Evolutionary conservation across 306 rosid genomes (phyloP), one percentile per base, ranked within the genome.

Genomic region (Morella rubra): DNA sequence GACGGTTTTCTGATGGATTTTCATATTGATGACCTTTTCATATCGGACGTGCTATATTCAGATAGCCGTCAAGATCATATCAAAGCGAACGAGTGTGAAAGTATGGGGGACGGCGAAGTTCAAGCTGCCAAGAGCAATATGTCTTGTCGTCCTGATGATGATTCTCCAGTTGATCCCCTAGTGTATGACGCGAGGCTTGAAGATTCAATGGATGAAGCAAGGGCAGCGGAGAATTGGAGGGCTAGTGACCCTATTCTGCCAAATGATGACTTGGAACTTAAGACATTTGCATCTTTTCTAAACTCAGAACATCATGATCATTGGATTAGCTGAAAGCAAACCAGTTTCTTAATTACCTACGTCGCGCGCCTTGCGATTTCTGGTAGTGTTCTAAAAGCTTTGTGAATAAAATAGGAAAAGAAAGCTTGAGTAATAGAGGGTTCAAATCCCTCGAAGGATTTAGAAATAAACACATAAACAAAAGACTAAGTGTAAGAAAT

Each of bases 21-120:
- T 20, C 20, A 68, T 37, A 55, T 27, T 4, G 18, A 77, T 44
- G 74, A 77, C 27, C 58, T 77, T 9, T 42, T 67, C 56, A 68
- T 54, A 7, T 77, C 75, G 3, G 74, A 55, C 9, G n/a, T 37
- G 22, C 69, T 37, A 40, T 37, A 22, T 16, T 64, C 22, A 18
- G 22, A 64, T 40, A 5, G 32, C 62, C 62, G 20, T 27, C 7
- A 56, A 20, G 53, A 49, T 45, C 32, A 18, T 3, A 12, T 12
- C 1, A 15, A 40, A 37, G 47, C 40, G 7, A 40, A 64, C 41
- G 46, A 7, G 8, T 16, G 14, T 64, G 47, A 64, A 6, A 16
- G 3, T 64, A 1, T 5, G 22, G 20, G 15, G 69, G 69, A 64
- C 16, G 24, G 46, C 16, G 24, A 16, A 15, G 46, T 16, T 4